Percentiles rank a stretch among this genome's conserved stretches.
Evolutionary conservation across 305 asterid genomes (phyloP).

Genomic region (Rubia tinctorum): DNA sequence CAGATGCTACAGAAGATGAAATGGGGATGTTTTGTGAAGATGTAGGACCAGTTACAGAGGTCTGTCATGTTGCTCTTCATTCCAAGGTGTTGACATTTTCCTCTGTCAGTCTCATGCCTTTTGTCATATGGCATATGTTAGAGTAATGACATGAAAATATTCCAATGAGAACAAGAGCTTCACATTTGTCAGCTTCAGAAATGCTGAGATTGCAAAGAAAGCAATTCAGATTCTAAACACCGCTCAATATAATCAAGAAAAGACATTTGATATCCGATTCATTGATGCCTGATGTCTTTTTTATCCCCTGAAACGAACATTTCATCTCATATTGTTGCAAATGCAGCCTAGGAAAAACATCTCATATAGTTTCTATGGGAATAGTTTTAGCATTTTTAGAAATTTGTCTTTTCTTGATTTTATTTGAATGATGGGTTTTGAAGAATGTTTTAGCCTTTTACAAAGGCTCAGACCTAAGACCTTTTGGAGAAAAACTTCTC

Average conservation of each 20-base stretch:
- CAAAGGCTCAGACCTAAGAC: no score
- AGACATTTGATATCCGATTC: slow-evolving; percentile 87
- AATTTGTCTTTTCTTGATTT: no score
- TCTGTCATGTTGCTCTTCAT: no score
- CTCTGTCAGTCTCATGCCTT: not conserved
- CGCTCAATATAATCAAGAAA: slow-evolving; percentile 54
- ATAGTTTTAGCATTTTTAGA: no score
- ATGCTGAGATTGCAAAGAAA: slow-evolving; percentile 74
- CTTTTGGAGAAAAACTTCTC: no score
- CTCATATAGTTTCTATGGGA: no score
- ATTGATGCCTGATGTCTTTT: slow-evolving; percentile 59
- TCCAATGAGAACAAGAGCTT: slow-evolving; percentile 77
- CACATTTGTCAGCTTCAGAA: slow-evolving; percentile 83
- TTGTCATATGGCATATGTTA: slow-evolving; percentile 48
- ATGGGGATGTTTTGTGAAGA: no score
- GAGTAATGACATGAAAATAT: slow-evolving; percentile 86
- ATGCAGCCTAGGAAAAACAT: not conserved
- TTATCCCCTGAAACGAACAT: not conserved
- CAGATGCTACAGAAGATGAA: no score
- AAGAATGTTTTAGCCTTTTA: no score
- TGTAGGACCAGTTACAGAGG: not conserved
- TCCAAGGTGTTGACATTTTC: not conserved
- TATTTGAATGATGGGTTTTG: no score
- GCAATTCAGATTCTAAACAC: slow-evolving; percentile 82
- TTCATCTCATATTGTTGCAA: not conserved